These are phyloP conservation scores for Lecanicillium sp. DNA, from an alignment of 2,329 filamentous ascomycete species.

Conservation along the genomic window DNA sequence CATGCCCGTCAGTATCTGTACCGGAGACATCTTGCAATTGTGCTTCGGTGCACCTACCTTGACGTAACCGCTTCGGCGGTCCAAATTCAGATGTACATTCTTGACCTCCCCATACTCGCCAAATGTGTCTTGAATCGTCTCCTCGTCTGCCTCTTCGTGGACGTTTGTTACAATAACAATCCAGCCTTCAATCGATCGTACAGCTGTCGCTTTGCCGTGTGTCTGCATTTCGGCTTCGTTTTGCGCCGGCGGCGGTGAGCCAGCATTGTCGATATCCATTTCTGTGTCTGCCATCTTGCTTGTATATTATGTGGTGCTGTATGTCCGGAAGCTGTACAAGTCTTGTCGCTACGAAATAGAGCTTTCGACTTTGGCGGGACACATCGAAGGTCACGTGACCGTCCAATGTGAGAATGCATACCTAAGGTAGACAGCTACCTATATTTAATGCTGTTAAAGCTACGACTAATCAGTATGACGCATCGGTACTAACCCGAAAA, in stretches of 20 bases:
- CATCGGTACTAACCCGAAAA: no score
- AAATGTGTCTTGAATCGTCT: slow-evolving; percentile 73
- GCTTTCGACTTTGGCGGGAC: neutral
- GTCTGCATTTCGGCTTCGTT: slow-evolving; percentile 62
- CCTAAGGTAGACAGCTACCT: no score
- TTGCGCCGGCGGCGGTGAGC: slow-evolving; percentile 32
- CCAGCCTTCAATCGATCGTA: slow-evolving; percentile 84
- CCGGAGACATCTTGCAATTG: neutral
- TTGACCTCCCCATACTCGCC: slow-evolving; percentile 81
- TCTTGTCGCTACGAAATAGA: neutral
- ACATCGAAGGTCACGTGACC: slow-evolving; percentile 1
- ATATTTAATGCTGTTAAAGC: no score
- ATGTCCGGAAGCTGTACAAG: neutral
- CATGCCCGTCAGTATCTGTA: neutral
- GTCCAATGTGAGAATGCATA: neutral
- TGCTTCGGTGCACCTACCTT: slow-evolving; percentile 47
- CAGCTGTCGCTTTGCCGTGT: slow-evolving; percentile 64
- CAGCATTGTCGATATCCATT: slow-evolving; percentile 48
- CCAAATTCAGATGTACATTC: slow-evolving; percentile 77
- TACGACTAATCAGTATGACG: no score
- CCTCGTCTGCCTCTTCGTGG: slow-evolving; percentile 79
- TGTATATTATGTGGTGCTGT: slow-evolving; percentile 4
- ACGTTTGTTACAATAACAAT: slow-evolving; percentile 82
- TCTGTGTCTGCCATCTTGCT: slow-evolving; percentile 43
- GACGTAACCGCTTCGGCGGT: slow-evolving; percentile 75